phyloP scores from a whole-genome alignment of 345 rosid genomes.

The Populus euphratica region DNA sequence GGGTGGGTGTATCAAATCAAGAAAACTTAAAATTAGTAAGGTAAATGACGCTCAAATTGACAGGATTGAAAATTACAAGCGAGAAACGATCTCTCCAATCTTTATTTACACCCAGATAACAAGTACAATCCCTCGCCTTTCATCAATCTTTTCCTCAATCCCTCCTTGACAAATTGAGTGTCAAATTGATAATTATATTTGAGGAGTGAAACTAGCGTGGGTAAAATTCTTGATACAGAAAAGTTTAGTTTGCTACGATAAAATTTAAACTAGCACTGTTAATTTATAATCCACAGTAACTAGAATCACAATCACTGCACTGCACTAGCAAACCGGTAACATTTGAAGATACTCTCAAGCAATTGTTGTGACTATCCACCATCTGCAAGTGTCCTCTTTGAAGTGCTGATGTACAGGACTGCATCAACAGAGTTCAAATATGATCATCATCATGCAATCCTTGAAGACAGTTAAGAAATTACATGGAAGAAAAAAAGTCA shows the following conservation, averaged over 20 bases:
- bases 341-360: background rate
- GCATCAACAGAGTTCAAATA: constrained; percentile 25
- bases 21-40: too few relatives aligned
- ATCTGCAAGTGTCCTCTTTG: constrained; percentile 73
- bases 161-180: background rate
- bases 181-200: background rate
- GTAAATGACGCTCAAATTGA: too few relatives aligned
- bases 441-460: background rate
- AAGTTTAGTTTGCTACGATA: background rate
- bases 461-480: background rate
- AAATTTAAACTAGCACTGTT: background rate
- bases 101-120: background rate
- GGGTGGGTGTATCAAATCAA: too few relatives aligned
- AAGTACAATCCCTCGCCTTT: background rate
- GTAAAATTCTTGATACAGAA: background rate
- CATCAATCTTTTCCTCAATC: background rate
- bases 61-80: too few relatives aligned
- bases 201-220: background rate
- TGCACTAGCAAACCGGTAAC: background rate
- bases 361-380: constrained; percentile 28
- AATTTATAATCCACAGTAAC: background rate
- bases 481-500: background rate
- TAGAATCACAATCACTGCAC: background rate
- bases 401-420: constrained; percentile 92
- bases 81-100: background rate